phyloP scores from a whole-genome alignment of 495 filamentous ascomycete genomes.

The Hypoxylon cercidicola region DNA sequence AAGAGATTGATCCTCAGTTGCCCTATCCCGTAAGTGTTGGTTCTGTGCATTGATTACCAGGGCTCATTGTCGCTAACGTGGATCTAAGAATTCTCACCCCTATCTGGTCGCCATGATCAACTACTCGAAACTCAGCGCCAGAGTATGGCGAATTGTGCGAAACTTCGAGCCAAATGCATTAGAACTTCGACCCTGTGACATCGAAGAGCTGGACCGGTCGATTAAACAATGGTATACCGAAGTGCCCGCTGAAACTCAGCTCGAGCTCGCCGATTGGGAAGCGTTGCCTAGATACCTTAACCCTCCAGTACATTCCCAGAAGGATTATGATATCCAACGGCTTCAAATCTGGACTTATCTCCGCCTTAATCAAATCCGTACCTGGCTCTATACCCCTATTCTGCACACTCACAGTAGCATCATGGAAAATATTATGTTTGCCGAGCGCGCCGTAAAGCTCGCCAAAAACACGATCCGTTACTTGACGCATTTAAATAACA shows the following conservation, averaged over 20 bases:
- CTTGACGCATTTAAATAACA: slow-evolving; percentile 77
- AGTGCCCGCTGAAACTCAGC: slow-evolving; percentile 54
- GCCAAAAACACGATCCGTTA: slow-evolving; percentile 84
- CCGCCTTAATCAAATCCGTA: slow-evolving; percentile 83
- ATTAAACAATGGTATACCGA: slow-evolving; percentile 78
- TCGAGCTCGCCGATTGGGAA: slow-evolving; percentile 45
- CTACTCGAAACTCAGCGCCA: slow-evolving; percentile 79
- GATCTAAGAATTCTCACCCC: slow-evolving; percentile 70
- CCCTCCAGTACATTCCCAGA: slow-evolving; percentile 37
- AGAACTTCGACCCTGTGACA: slow-evolving; percentile 68
- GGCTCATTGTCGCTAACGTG: slow-evolving; percentile 16
- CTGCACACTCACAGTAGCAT: slow-evolving; percentile 82
- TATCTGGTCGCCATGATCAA: slow-evolving; percentile 82
- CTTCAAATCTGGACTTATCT: slow-evolving; percentile 71
- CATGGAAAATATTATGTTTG: slow-evolving; percentile 72
- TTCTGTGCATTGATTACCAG: neutral
- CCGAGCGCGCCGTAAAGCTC: slow-evolving; percentile 76
- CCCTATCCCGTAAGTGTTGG: slow-evolving; percentile 74
- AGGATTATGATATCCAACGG: slow-evolving; percentile 64
- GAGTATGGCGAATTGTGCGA: slow-evolving; percentile 78
- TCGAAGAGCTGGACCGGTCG: slow-evolving; percentile 79
- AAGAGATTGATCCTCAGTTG: slow-evolving; percentile 81
- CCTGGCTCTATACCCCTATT: slow-evolving; percentile 82
- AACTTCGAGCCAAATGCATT: slow-evolving; percentile 62
- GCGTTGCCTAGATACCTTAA: slow-evolving; percentile 43